Base-by-base conservation (phyloP, 192 early-diverging fungal species). In the Powellomyces hirtus region DNA sequence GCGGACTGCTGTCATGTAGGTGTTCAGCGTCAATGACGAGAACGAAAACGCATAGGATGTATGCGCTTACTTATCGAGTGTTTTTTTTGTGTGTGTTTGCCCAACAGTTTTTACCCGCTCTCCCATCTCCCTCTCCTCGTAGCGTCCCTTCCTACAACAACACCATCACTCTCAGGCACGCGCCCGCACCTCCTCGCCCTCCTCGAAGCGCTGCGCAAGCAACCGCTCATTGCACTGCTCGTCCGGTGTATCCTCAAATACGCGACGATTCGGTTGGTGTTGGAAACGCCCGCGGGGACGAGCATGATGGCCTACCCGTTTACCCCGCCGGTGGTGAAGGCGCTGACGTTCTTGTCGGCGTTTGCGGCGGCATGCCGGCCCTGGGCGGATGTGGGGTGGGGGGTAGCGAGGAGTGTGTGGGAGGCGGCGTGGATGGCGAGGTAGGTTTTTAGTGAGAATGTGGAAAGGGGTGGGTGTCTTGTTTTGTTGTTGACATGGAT, bases 1-100 rank as follows among this genome's bases (percentile, higher is more conserved):
- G 34, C 52, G 50, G n/a, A 75, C 74, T 16, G 71, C 66, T 33
- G 57, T 75, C 33, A 71, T 75, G 74, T 75, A 68, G n/a, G n/a
- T n/a, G n/a, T n/a, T n/a, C n/a, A n/a, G n/a, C n/a, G n/a, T n/a
- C n/a, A n/a, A n/a, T n/a, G n/a, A n/a, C n/a, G n/a, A n/a, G n/a
- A n/a, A n/a, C n/a, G n/a, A n/a, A n/a, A n/a, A n/a, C n/a, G n/a
- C n/a, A n/a, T n/a, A n/a, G n/a, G n/a, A n/a, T n/a, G n/a, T n/a
- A n/a, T n/a, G n/a, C n/a, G n/a, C n/a, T n/a, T n/a, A n/a, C n/a
- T n/a, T n/a, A n/a, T n/a, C n/a, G n/a, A n/a, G n/a, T n/a, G n/a
- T n/a, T n/a, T n/a, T n/a, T n/a, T n/a, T n/a, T n/a, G n/a, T n/a
- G n/a, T n/a, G n/a, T n/a, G n/a, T n/a, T n/a, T n/a, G n/a, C n/a